These are phyloP conservation scores for Carex sylvatica DNA, from an alignment of 202 grass and related monocot species.

Conservation along the genomic window DNA sequence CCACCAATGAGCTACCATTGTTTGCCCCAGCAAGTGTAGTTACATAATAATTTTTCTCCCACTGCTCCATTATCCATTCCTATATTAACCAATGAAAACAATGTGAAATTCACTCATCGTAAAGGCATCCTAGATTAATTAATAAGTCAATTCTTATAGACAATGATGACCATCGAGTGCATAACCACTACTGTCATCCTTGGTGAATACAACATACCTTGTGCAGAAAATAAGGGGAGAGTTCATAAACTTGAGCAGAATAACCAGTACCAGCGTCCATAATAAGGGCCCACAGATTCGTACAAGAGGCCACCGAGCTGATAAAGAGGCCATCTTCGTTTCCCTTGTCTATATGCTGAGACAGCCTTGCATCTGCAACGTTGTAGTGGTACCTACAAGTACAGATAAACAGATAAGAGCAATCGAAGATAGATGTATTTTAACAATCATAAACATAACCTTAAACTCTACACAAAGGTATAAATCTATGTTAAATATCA, in stretches of 20 bases:
- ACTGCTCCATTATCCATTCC: constrained; percentile 99
- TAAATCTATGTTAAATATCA: constrained; percentile 23
- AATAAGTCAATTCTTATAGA: constrained; percentile 10
- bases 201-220: constrained; percentile 48
- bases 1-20: constrained; percentile 78
- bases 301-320: constrained; percentile 74
- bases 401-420: neutral
- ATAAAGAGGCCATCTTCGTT: constrained; percentile 97
- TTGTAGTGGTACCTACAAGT: constrained; percentile 92
- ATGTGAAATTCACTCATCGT: constrained; percentile 23
- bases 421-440: neutral
- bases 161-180: constrained; percentile 16
- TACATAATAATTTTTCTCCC: constrained; percentile 99
- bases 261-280: constrained; percentile 97
- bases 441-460: neutral
- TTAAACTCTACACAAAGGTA: neutral
- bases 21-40: constrained; percentile 66
- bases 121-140: neutral
- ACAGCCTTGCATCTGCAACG: constrained; percentile 80
- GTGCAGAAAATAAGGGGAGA: constrained; percentile 75
- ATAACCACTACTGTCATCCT: neutral
- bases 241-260: constrained; percentile 74
- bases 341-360: constrained; percentile 87
- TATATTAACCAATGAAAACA: constrained; percentile 34
- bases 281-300: constrained; percentile 93